Conservation (phyloP, 129 eudicot species). For the Lactuca sativa region DNA sequence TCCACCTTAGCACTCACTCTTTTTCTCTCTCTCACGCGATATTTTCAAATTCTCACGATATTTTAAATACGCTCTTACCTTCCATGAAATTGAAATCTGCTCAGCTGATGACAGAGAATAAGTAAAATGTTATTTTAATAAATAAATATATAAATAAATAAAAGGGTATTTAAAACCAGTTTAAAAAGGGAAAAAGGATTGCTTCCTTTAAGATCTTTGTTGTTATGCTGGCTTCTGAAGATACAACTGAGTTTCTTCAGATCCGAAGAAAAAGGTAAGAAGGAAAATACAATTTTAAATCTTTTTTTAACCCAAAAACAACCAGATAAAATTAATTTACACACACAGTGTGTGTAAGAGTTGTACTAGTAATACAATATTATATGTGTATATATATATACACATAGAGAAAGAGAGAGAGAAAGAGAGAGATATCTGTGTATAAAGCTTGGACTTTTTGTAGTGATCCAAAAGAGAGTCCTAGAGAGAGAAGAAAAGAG, state of each 20-base stretch:
- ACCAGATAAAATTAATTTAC: constrained; percentile 20
- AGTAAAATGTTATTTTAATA: constrained; percentile 46
- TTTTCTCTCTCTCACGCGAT: constrained; percentile 25
- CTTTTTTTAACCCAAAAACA: constrained; percentile 19
- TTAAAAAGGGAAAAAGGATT: constrained; percentile 38
- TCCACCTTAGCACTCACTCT: constrained; percentile 12
- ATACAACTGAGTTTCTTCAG: constrained; percentile 79
- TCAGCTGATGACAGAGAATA: constrained; percentile 55
- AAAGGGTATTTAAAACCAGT: constrained; percentile 26
- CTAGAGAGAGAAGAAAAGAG: constrained; percentile 28
- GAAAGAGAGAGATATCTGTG: constrained; percentile 17
- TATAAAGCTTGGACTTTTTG: constrained; percentile 61
- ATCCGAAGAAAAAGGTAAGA: constrained; percentile 86
- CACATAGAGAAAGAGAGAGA: neutral
- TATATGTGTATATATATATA: constrained; percentile 2
- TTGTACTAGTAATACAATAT: constrained; percentile 15
- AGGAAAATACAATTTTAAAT: constrained; percentile 13
- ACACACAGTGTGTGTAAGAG: constrained; percentile 39
- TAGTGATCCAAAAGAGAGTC: constrained; percentile 51
- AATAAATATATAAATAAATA: constrained; percentile 16
- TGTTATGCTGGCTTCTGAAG: constrained; percentile 67
- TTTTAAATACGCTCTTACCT: constrained; percentile 3
- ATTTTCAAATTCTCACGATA: constrained; percentile 33
- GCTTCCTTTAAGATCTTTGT: constrained; percentile 77
- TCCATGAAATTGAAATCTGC: constrained; percentile 11